These are phyloP conservation scores for Plasmodium gonderi DNA, from an alignment of 169 alveolate species.

Conservation along the genomic window DNA sequence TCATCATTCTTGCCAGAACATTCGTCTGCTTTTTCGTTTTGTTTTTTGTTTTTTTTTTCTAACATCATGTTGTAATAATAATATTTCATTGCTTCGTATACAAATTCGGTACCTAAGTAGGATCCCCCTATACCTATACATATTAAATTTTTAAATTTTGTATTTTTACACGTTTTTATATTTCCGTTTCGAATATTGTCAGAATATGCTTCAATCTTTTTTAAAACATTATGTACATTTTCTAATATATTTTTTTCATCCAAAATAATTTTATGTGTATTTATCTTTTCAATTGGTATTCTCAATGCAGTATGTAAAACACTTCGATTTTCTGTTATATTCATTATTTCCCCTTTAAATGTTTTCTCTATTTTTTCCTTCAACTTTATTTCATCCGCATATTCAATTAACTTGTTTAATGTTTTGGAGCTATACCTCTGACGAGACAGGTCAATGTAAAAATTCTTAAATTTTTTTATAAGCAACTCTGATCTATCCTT, in stretches of 20 bases:
- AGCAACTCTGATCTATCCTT: conserved; percentile 47
- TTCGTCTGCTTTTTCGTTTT: neutral
- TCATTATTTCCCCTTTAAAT: conserved; percentile 92
- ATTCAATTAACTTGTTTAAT: conserved; percentile 38
- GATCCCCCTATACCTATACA: conserved; percentile 99
- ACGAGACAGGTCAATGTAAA: conserved; percentile 59
- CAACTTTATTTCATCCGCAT: conserved; percentile 66
- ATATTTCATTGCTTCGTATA: conserved; percentile 92
- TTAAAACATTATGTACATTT: conserved; percentile 83
- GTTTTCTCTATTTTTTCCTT: conserved; percentile 76
- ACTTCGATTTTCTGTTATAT: conserved; percentile 95
- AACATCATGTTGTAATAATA: conserved; percentile 70
- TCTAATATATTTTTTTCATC: conserved; percentile 79
- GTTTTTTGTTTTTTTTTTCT: neutral
- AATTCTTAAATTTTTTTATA: conserved; percentile 45
- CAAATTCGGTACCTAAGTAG: conserved; percentile 96
- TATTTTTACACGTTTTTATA: conserved; percentile 93
- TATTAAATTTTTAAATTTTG: conserved; percentile 90
- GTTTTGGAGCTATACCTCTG: conserved; percentile 56
- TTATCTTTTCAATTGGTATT: conserved; percentile 82
- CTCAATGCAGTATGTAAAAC: conserved; percentile 98
- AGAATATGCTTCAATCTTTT: conserved; percentile 83
- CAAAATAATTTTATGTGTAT: conserved; percentile 65
- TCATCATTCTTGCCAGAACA: neutral
- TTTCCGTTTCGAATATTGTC: conserved; percentile 89